Conservation (phyloP, 2,329 filamentous ascomycete species). For the Colletotrichum noveboracense region DNA sequence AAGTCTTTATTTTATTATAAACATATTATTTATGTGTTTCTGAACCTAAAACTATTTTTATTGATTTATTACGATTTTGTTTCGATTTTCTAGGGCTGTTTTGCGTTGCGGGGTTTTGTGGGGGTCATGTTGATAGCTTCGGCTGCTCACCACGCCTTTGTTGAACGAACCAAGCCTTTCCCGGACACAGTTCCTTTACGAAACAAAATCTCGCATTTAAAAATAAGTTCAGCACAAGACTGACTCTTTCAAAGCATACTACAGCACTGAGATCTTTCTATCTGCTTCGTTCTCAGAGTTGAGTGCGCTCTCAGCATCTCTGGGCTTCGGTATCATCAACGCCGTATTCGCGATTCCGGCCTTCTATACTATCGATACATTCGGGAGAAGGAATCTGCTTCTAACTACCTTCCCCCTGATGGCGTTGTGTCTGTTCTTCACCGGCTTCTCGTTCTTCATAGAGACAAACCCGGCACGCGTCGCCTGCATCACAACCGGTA, state of each 20-base stretch:
- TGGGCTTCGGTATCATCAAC: slow-evolving; percentile 70
- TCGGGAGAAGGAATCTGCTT: slow-evolving; percentile 68
- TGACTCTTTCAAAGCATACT: slow-evolving; percentile 48
- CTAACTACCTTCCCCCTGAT: slow-evolving; percentile 70
- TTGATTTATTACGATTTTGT: not conserved
- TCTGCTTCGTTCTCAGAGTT: slow-evolving; percentile 56
- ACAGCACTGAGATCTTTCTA: slow-evolving; percentile 66
- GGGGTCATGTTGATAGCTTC: not conserved
- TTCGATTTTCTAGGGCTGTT: not conserved
- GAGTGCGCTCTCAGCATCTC: slow-evolving; percentile 61
- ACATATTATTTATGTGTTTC: not conserved
- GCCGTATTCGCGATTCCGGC: slow-evolving; percentile 69
- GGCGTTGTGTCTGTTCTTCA: slow-evolving; percentile 54
- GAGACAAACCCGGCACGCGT: slow-evolving; percentile 38
- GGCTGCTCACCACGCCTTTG: not conserved
- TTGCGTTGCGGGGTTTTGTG: not conserved
- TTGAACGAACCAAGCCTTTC: not conserved
- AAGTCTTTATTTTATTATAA: not conserved
- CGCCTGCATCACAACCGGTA: slow-evolving; percentile 52
- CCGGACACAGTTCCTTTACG: not conserved
- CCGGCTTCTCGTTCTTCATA: slow-evolving; percentile 53
- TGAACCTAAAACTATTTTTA: not conserved
- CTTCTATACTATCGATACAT: slow-evolving; percentile 71
- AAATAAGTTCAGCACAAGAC: not conserved
- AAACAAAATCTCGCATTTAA: not conserved